A percentile compares a stretch with the other conserved stretches of the same genome.
Conservation (phyloP, 2,329 filamentous ascomycete genomes). For the Periconia sp. region DNA sequence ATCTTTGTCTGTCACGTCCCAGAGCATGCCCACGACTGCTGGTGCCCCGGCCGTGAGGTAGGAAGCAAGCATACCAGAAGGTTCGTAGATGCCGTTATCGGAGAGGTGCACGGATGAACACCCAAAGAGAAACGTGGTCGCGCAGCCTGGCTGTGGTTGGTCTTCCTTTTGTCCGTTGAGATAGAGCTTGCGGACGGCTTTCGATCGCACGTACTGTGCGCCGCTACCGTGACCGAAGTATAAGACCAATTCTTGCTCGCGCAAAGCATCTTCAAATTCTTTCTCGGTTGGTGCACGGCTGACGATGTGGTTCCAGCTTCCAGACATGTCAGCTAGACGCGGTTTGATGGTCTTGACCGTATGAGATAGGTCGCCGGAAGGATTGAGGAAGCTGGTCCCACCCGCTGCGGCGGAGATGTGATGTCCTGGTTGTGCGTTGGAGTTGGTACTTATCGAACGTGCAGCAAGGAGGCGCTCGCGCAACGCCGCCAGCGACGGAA, state of each 20-base stretch:
- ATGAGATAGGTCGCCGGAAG: slow-evolving; percentile 76
- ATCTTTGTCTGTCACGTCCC: slow-evolving; percentile 97
- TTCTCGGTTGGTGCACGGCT: slow-evolving; percentile 71
- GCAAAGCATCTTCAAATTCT: slow-evolving; percentile 72
- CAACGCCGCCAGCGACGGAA: slow-evolving; percentile 83
- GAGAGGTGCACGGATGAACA: slow-evolving; percentile 83
- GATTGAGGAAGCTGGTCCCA: slow-evolving; percentile 86
- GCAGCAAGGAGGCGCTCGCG: slow-evolving; percentile 70
- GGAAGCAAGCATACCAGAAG: slow-evolving; percentile 85
- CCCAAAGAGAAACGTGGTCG: slow-evolving; percentile 87
- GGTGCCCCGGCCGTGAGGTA: slow-evolving; percentile 83
- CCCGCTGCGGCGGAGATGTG: slow-evolving; percentile 54
- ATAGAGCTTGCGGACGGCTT: slow-evolving; percentile 76
- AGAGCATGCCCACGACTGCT: slow-evolving; percentile 87
- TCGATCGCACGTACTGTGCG: slow-evolving; percentile 87
- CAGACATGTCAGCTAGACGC: slow-evolving; percentile 56
- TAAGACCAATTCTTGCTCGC: slow-evolving; percentile 70
- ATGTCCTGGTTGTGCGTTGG: slow-evolving; percentile 32
- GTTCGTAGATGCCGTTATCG: slow-evolving; percentile 79
- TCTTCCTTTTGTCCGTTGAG: slow-evolving; percentile 41
- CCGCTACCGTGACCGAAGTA: slow-evolving; percentile 98
- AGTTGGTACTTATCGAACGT: slow-evolving; percentile 25
- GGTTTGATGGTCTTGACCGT: slow-evolving; percentile 77
- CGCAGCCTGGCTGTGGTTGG: slow-evolving; percentile 54
- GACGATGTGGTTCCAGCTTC: slow-evolving; percentile 68